Percentiles rank a stretch among this genome's conserved stretches.
These are phyloP conservation scores for Graphilbum ipis-grandicollis DNA, from an alignment of 2,329 filamentous ascomycete species.

Conservation along the genomic window DNA sequence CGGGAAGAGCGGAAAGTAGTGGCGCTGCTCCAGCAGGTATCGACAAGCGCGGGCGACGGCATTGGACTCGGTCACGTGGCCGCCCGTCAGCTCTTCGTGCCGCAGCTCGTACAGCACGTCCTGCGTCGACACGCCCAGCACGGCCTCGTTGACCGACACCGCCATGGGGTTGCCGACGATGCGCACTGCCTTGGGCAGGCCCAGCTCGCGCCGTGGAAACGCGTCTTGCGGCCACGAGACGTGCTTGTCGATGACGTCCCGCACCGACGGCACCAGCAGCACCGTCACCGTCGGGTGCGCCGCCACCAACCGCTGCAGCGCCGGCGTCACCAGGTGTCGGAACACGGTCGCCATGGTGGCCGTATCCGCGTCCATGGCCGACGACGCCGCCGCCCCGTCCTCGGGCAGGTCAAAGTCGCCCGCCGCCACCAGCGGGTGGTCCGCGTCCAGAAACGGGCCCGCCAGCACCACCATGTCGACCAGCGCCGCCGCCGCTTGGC, in stretches of 20 bases:
- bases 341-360: slow-evolving; percentile 73
- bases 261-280: slow-evolving; percentile 65
- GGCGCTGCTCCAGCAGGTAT: slow-evolving; percentile 74
- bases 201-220: slow-evolving; percentile 53
- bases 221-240: slow-evolving; percentile 62
- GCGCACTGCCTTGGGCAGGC: slow-evolving; percentile 57
- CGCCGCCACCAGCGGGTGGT: slow-evolving; percentile 72
- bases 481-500: slow-evolving; percentile 53
- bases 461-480: slow-evolving; percentile 66
- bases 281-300: slow-evolving; percentile 65
- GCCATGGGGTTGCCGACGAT: slow-evolving; percentile 86
- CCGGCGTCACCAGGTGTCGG: slow-evolving; percentile 57
- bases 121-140: slow-evolving; percentile 66
- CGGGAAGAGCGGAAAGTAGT: slow-evolving; percentile 82
- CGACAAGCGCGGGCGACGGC: slow-evolving; percentile 54
- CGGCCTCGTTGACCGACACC: slow-evolving; percentile 70
- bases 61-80: slow-evolving; percentile 30
- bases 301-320: slow-evolving; percentile 51
- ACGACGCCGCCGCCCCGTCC: slow-evolving; percentile 17
- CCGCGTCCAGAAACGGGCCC: slow-evolving; percentile 80
- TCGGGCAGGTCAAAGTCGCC: slow-evolving; percentile 65
- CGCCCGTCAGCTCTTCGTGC: slow-evolving; percentile 51
- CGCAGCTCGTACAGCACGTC: slow-evolving; percentile 71
- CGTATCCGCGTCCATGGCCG: slow-evolving; percentile 54
- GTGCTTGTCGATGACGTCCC: slow-evolving; percentile 66